These are phyloP conservation scores for Massarina eburnea DNA, from an alignment of 2,329 filamentous ascomycete genomes.

Conservation along the genomic window DNA sequence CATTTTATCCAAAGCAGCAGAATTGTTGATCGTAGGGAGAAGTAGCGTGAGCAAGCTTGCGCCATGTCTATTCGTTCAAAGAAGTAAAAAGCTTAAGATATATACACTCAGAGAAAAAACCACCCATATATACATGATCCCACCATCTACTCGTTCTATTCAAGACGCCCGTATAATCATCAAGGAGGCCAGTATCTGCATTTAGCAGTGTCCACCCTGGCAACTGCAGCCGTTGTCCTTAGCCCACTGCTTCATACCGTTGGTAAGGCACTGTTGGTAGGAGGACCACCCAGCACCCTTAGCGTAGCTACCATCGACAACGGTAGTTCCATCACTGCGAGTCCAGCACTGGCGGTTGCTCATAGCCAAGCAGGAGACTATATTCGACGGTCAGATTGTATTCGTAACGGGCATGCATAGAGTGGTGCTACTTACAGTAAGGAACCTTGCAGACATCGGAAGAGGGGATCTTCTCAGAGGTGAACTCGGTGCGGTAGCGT, in stretches of 20 bases:
- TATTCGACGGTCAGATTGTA: too few relatives aligned
- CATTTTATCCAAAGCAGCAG: too few relatives aligned
- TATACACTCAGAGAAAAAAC: neutral
- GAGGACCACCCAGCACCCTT: neutral
- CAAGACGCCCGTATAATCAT: neutral
- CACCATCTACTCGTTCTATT: neutral
- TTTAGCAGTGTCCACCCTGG: neutral
- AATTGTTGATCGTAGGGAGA: too few relatives aligned
- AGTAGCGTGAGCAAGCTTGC: neutral
- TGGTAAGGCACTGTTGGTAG: neutral
- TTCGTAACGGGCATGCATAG: too few relatives aligned
- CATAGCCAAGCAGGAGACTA: neutral
- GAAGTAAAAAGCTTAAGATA: neutral
- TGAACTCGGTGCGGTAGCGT: slow-evolving; percentile 1
- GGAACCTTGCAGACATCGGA: slow-evolving; percentile 1
- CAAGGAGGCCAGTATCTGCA: neutral
- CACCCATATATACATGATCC: neutral
- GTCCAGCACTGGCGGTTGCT: neutral
- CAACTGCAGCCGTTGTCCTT: slow-evolving; percentile 1
- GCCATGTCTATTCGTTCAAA: neutral
- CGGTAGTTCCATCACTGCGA: neutral
- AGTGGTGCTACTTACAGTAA: slow-evolving; percentile 1
- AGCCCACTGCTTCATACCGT: neutral
- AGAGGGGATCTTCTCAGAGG: neutral
- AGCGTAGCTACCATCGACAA: neutral